Percentiles rank a stretch among this genome's conserved stretches.
phyloP scores from a whole-genome alignment of 2,329 filamentous ascomycete genomes.

The Epichloe baconii region DNA sequence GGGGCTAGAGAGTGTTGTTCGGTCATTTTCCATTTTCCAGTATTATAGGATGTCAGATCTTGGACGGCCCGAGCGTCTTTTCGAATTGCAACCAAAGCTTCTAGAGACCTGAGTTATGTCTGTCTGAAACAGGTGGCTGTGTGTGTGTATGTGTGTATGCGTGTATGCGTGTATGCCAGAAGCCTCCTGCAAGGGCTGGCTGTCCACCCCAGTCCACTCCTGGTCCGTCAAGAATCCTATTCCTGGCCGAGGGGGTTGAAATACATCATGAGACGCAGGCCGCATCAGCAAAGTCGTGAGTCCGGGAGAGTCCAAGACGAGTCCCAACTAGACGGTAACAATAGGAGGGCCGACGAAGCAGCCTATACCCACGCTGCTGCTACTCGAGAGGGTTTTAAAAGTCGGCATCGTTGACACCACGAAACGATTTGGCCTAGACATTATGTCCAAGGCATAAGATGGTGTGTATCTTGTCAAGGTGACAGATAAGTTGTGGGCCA shows the following conservation, averaged over 20 bases:
- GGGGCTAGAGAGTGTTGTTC: neutral
- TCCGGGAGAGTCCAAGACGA: neutral
- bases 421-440: too few relatives aligned
- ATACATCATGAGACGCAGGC: constrained; percentile 9
- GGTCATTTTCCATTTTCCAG: constrained; percentile 3
- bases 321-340: neutral
- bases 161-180: neutral
- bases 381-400: neutral
- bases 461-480: too few relatives aligned
- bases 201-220: constrained; percentile 1
- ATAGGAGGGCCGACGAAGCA: neutral
- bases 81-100: constrained; percentile 4
- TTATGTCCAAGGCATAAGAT: too few relatives aligned
- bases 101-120: constrained; percentile 4
- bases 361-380: neutral
- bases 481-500: neutral
- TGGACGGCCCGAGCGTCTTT: constrained; percentile 10
- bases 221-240: constrained; percentile 3
- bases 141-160: neutral
- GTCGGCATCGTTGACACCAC: too few relatives aligned
- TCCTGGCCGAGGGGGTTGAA: constrained; percentile 3
- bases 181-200: constrained; percentile 3
- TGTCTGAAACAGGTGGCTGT: constrained; percentile 12
- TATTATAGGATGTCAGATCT: constrained; percentile 7
- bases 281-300: constrained; percentile 9